A percentile compares a stretch with the other conserved stretches of the same genome.
Conservation (phyloP, 106 monocot species). For the Cymbidium sinense region DNA sequence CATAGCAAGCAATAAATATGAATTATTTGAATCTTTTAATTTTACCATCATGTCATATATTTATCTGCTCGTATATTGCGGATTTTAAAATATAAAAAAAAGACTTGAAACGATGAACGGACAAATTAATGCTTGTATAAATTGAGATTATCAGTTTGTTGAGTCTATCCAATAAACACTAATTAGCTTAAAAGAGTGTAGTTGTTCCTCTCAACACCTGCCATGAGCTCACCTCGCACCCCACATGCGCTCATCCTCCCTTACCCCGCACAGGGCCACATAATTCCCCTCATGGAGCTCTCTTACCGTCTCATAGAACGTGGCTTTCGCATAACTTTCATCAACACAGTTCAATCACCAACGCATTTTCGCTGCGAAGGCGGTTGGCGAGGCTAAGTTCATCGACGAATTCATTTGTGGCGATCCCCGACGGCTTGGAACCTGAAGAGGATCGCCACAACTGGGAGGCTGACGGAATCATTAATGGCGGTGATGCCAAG, state of each 20-base stretch:
- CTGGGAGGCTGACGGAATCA: slow-evolving; percentile 4
- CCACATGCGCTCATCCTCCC: slow-evolving; percentile 1
- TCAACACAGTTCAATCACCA: slow-evolving; percentile 24
- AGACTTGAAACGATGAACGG: too few relatives aligned
- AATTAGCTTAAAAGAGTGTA: too few relatives aligned
- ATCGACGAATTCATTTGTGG: slow-evolving; percentile 18
- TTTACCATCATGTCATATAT: too few relatives aligned
- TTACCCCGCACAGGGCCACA: slow-evolving; percentile 5
- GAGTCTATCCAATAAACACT: too few relatives aligned
- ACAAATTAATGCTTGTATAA: too few relatives aligned
- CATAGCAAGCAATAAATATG: too few relatives aligned
- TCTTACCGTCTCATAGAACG: slow-evolving; percentile 10
- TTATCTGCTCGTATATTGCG: too few relatives aligned
- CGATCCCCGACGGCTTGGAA: slow-evolving; percentile 25
- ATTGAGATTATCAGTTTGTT: too few relatives aligned
- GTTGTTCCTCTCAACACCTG: too few relatives aligned
- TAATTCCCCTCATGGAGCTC: slow-evolving; percentile 1
- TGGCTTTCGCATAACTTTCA: slow-evolving; percentile 29
- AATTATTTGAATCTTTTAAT: too few relatives aligned
- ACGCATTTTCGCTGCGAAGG: not conserved
- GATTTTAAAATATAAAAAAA: too few relatives aligned
- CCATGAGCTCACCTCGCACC: not conserved
- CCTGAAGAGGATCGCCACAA: slow-evolving; percentile 16
- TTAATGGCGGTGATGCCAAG: slow-evolving; percentile 9
- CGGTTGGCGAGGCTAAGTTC: too few relatives aligned